These are phyloP conservation scores for Aulographum hederae DNA, from an alignment of 2,329 filamentous ascomycete genomes.

Conservation along the genomic window DNA sequence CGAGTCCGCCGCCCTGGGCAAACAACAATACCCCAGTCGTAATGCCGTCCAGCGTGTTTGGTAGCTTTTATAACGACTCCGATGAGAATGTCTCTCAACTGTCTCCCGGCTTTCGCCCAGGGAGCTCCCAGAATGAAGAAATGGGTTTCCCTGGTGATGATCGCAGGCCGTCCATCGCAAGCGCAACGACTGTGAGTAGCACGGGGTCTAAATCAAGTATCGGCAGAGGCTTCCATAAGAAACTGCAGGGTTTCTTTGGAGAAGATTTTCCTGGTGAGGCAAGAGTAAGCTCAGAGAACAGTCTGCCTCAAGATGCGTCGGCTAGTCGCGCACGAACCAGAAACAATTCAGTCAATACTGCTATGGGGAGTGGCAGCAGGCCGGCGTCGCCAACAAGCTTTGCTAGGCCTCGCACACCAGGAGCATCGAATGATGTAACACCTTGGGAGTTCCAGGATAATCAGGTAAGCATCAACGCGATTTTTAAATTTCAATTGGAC, in stretches of 20 bases:
- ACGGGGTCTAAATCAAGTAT: conserved; percentile 60
- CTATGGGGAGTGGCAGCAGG: conserved; percentile 23
- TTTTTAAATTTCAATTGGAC: too few species aligned
- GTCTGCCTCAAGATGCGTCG: conserved; percentile 30
- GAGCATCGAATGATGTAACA: conserved; percentile 81
- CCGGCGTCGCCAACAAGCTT: conserved; percentile 50
- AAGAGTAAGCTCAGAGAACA: conserved; percentile 52
- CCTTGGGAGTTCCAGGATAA: conserved; percentile 87
- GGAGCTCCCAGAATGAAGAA: conserved; percentile 28
- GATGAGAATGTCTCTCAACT: conserved; percentile 52
- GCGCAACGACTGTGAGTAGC: conserved; percentile 73
- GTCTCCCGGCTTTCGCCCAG: conserved; percentile 49
- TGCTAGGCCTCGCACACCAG: conserved; percentile 66
- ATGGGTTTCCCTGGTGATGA: conserved; percentile 40
- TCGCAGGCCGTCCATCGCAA: conserved; percentile 72
- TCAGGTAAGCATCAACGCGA: conserved; percentile 29
- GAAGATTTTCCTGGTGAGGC: conserved; percentile 61
- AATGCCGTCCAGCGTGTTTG: conserved; percentile 26
- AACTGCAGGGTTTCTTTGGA: conserved; percentile 80
- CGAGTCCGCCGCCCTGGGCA: conserved; percentile 7
- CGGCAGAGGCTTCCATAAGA: conserved; percentile 54
- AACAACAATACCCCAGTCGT: conserved; percentile 17
- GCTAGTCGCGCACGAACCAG: conserved; percentile 50
- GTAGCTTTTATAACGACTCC: conserved; percentile 57
- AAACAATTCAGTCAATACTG: conserved; percentile 64